phyloP scores from a whole-genome alignment of 2,329 filamentous ascomycete species.

The Scytalidium lignicola region DNA sequence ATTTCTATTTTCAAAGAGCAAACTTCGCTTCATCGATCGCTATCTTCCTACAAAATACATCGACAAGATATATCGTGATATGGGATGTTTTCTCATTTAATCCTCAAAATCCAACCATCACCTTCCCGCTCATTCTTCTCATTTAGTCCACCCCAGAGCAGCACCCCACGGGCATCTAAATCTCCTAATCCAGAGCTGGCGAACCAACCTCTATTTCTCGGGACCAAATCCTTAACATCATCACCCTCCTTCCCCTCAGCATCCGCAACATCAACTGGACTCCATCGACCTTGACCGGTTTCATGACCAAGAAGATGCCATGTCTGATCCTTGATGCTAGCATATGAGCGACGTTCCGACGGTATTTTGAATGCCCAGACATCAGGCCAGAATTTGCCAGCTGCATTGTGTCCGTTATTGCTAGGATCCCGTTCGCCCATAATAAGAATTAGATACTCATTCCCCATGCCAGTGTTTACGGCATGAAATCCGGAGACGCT shows the following conservation, averaged over 20 bases:
- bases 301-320: conserved; percentile 46
- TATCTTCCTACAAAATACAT: not conserved
- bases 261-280: conserved; percentile 45
- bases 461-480: conserved; percentile 52
- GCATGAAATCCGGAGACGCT: conserved; percentile 50
- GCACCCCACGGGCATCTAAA: conserved; percentile 52
- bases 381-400: conserved; percentile 52
- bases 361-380: conserved; percentile 62
- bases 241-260: conserved; percentile 37
- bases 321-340: conserved; percentile 51
- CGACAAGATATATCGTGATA: not conserved
- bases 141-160: conserved; percentile 56
- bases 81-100: conserved; percentile 30
- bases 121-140: conserved; percentile 46
- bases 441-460: conserved; percentile 57
- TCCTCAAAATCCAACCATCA: conserved; percentile 60
- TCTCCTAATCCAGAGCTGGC: conserved; percentile 52
- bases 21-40: not conserved
- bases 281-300: conserved; percentile 56
- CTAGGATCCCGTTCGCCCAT: conserved; percentile 53
- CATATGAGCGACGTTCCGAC: conserved; percentile 47
- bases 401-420: conserved; percentile 42
- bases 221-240: conserved; percentile 38
- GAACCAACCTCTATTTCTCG: conserved; percentile 51
- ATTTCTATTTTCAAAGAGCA: not conserved